Evolutionary conservation across 2,329 filamentous ascomycete species (phyloP), one percentile per base, ranked within the genome.

Genomic region (Ophiocordyceps camponoti-leonardi): DNA sequence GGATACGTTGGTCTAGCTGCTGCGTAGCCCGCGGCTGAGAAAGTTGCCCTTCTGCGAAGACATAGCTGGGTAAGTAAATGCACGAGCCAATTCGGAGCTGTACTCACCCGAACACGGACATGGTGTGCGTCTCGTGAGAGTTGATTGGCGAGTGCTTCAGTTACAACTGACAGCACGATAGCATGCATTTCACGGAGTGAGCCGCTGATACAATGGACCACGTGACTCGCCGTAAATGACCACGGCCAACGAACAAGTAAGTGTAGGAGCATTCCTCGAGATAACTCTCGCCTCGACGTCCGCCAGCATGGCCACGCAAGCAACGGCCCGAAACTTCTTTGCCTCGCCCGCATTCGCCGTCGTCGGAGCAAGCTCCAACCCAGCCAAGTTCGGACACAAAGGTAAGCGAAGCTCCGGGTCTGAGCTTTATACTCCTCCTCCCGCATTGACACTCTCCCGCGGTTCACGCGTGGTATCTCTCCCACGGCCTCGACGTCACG

Each of bases 381-480:
- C 83, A 39, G 68, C 71, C 58, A 95, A 94, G 62, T 95, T 83
- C 58, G 90, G 92, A 22, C 83, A 94, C 63, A 88, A 86, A 68
- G 79, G 87, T 88, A 62, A 47, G 67, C 26, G 33, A 12, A 14
- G 12, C 5, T 4, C 12, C 26, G 31, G 30, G 46, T 31, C 23
- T 40, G 22, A 6, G 18, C 31, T 8, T 35, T 10, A 6, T 10
- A 2, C 7, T 2, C 26, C 26, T 11, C 7, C 26, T 28, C 10
- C 10, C 26, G 5, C 26, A 28, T 28, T 28, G 26, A 28, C 26
- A 28, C 26, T 28, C 33, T 26, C 19, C 28, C 41, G 13, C 56
- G 93, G 87, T 96, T 52, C 86, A 95, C 59, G 76, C 76, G 14
- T 96, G 90, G 90, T 96, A 96, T 63, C 74, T 85, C 46, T 60